Conservation (phyloP, 2,329 filamentous ascomycete species). For the Phaeosphaeria sp. region DNA sequence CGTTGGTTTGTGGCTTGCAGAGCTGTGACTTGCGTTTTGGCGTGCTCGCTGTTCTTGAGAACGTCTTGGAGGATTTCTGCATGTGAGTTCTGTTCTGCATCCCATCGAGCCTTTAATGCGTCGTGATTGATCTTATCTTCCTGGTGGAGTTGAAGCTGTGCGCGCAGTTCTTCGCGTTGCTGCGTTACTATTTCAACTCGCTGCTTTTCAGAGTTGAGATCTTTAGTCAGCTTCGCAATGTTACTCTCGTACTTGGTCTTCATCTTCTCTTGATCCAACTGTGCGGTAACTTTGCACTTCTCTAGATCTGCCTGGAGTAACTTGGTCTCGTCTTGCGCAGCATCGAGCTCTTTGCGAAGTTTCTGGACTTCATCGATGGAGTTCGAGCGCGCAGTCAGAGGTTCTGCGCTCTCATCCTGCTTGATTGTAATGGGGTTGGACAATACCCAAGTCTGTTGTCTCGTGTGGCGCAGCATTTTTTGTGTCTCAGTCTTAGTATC, state of each 20-base stretch:
- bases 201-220: neutral
- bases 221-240: neutral
- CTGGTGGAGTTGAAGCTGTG: neutral
- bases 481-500: no score
- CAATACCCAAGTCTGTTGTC: neutral
- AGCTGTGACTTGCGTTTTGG: neutral
- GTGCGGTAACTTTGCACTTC: neutral
- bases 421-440: neutral
- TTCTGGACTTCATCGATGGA: neutral
- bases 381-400: no score
- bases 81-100: slow-evolving; percentile 2
- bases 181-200: neutral
- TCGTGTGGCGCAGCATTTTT: neutral
- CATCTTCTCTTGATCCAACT: neutral
- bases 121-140: neutral
- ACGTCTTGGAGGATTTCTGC: slow-evolving; percentile 5
- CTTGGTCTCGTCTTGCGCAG: neutral
- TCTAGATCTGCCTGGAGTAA: neutral
- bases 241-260: neutral
- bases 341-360: neutral
- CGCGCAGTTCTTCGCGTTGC: neutral
- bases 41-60: neutral
- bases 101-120: neutral
- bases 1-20: neutral
- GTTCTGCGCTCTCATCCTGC: neutral